Percentiles rank a stretch among this genome's conserved stretches.
phyloP scores from a whole-genome alignment of 768 basidiomycete species.

The Porphyrellus cyaneotinctus region DNA sequence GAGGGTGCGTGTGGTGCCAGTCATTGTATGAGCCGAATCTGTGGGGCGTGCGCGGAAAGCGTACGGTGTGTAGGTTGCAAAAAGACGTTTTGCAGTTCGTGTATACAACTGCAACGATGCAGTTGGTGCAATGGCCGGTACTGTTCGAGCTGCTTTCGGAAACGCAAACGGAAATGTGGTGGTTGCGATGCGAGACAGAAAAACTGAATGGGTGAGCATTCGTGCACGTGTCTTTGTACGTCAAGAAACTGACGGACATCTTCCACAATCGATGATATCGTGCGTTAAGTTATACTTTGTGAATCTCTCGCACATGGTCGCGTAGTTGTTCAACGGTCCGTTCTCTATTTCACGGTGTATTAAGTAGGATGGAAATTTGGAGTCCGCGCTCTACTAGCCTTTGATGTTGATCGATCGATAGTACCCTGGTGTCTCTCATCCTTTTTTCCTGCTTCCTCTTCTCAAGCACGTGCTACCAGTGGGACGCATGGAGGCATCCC shows the following conservation, averaged over 20 bases:
- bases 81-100: constrained; percentile 12
- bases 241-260: too few species aligned
- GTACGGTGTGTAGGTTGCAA: constrained; percentile 13
- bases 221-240: not conserved
- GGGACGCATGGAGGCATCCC: too few species aligned
- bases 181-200: not conserved
- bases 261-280: too few species aligned
- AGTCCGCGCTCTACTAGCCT: too few species aligned
- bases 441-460: too few species aligned
- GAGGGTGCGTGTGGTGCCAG: not conserved
- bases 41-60: constrained; percentile 8
- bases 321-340: not conserved
- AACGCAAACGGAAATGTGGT: not conserved
- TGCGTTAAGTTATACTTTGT: too few species aligned
- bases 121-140: constrained; percentile 1
- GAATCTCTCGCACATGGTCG: not conserved
- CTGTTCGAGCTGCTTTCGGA: constrained; percentile 7
- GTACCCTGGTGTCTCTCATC: too few species aligned
- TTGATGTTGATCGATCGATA: too few species aligned
- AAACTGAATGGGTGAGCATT: not conserved
- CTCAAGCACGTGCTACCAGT: too few species aligned
- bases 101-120: constrained; percentile 5
- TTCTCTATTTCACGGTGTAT: too few species aligned
- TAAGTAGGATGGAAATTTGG: too few species aligned
- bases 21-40: constrained; percentile 9